These are phyloP conservation scores for Singerocomus inundabilis DNA, from an alignment of 1,284 basidiomycete genomes.

Conservation along the genomic window DNA sequence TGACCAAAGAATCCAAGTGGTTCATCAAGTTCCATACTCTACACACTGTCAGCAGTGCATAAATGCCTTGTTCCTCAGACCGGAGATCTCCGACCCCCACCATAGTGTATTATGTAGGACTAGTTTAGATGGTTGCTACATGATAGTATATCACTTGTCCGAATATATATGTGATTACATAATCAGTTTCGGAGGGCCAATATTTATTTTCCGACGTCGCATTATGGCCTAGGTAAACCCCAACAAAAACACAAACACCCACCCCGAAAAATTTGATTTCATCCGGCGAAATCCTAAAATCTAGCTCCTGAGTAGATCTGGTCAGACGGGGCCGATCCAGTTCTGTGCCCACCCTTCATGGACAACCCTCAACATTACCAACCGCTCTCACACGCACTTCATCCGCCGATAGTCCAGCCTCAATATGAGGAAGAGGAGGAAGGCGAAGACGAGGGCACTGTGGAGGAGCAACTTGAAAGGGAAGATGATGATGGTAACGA, in stretches of 20 bases:
- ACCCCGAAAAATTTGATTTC: constrained; percentile 34
- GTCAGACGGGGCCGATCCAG: constrained; percentile 13
- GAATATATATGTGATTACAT: constrained; percentile 21
- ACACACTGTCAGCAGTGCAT: too few species aligned
- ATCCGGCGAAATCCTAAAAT: constrained; percentile 32
- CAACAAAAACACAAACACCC: constrained; percentile 32
- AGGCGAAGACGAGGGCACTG: constrained; percentile 66
- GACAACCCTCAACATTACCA: constrained; percentile 78
- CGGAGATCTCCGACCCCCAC: neutral
- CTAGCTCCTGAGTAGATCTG: constrained; percentile 28
- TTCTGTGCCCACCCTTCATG: constrained; percentile 38
- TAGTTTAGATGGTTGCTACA: neutral
- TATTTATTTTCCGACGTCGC: constrained; percentile 26
- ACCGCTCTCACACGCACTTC: constrained; percentile 71
- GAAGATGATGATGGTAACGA: constrained; percentile 38
- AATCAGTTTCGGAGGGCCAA: constrained; percentile 28
- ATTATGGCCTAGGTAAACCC: constrained; percentile 31
- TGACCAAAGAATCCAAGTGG: too few species aligned
- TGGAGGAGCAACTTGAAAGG: constrained; percentile 61
- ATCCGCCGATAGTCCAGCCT: constrained; percentile 48
- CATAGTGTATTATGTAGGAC: neutral
- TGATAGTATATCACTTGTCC: neutral
- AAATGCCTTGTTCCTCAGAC: neutral
- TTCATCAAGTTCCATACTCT: too few species aligned
- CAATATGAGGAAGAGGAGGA: constrained; percentile 43